Base-by-base conservation (phyloP, 129 eudicot genomes). In the Flaveria ramosissima region DNA sequence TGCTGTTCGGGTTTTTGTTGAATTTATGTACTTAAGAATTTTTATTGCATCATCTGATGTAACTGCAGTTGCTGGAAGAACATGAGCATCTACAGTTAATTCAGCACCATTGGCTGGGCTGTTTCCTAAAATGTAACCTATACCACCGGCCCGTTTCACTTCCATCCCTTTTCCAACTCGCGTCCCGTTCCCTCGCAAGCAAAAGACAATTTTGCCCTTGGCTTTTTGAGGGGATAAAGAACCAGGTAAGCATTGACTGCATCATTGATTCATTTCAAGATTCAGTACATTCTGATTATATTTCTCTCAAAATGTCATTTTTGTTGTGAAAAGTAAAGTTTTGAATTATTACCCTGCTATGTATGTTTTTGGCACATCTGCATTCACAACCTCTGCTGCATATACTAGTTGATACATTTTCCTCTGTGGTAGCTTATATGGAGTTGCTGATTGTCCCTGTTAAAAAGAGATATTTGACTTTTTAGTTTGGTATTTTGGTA, bases 61-160 rank as follows among this genome's bases (percentile, higher is more conserved):
- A 45, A 92, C 89, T 23, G 91, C 91, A 11, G 92, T 89, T 61
- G 97, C 97, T 7, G 97, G 97, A 82, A 92, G 97, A 82, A 92
- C 72, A 79, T 92, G 97, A 27, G 96, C 79, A 72, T 92, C 97
- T 3, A 78, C 89, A 24, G 83, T 67, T 81, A 92, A 73, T 55
- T 89, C 96, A n/a, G 84, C 88, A 39, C 96, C 97, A 26, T 89
- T 85, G 11, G 84, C 77, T 23, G 81, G 81, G 57, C 88, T 82
- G 70, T 92, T 89, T 73, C 91, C 97, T 75, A 92, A 82, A 16
- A 92, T 87, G 83, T 57, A 87, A 23, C 97, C 97, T 13, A 81
- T 80, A n/a, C 92, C 97, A n/a, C 97, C 97, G 0, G 92, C 97
- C 78, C 96, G 83, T 59, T 87, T 92, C 63, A 92, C 97, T 75